Percentiles rank a stretch among this genome's conserved stretches.
These are phyloP conservation scores for Triglochin maritima DNA, from an alignment of 106 monocot species.

Conservation along the genomic window DNA sequence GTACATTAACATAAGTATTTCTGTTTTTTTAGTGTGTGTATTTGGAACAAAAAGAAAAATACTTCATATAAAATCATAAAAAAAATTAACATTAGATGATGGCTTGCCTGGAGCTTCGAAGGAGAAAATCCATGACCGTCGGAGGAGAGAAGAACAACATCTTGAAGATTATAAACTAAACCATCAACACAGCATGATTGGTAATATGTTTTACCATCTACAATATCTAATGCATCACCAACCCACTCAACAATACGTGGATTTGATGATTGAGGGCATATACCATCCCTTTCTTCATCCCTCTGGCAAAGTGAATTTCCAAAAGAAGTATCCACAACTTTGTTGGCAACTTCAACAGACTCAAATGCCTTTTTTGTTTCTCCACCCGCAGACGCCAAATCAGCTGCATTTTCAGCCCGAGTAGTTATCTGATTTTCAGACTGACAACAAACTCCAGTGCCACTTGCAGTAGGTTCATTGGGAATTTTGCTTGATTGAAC, in stretches of 20 bases:
- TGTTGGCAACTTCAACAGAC: constrained; percentile 5
- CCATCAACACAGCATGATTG: constrained; percentile 45
- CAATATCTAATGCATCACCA: constrained; percentile 26
- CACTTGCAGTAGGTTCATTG: not conserved
- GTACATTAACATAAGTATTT: not conserved
- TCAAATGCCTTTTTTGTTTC: constrained; percentile 15
- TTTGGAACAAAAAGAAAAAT: too few relatives aligned
- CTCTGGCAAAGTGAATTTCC: constrained; percentile 2
- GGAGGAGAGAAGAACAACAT: constrained; percentile 34
- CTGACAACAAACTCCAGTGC: not conserved
- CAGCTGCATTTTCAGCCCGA: not conserved
- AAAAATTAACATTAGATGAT: not conserved
- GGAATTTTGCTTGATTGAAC: not conserved
- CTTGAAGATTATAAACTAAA: constrained; percentile 35
- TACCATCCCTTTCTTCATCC: constrained; percentile 3
- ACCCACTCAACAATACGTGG: constrained; percentile 35
- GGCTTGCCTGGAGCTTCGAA: constrained; percentile 40
- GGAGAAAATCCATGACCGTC: constrained; percentile 16
- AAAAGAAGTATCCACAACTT: not conserved
- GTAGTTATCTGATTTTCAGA: not conserved
- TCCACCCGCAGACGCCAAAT: not conserved
- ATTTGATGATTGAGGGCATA: not conserved
- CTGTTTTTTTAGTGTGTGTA: too few relatives aligned
- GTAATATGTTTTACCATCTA: constrained; percentile 42
- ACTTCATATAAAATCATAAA: too few relatives aligned